phyloP scores from a whole-genome alignment of 192 early-diverging fungal genomes.

The Coemansia sp. region DNA sequence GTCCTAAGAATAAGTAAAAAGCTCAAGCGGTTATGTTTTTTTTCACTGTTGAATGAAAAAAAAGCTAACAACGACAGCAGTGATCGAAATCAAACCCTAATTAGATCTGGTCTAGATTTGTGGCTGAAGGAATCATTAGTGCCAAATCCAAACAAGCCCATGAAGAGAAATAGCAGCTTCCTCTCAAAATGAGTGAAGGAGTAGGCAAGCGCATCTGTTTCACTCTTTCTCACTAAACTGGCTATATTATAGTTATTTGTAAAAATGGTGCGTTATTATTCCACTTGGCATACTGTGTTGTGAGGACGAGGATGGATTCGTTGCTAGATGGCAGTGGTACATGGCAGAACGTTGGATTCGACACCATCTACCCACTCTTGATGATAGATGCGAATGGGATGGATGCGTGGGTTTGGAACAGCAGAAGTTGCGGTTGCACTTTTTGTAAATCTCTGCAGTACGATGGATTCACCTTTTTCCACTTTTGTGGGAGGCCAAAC shows the following conservation, averaged over 20 bases:
- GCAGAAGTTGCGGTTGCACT: not conserved
- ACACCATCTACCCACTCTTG: not conserved
- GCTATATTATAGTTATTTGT: constrained; percentile 20
- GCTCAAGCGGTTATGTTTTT: not conserved
- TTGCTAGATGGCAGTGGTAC: not conserved
- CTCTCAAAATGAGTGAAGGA: not conserved
- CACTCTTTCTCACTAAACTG: constrained; percentile 6
- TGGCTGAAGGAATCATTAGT: too few species aligned
- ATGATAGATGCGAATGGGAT: constrained; percentile 18
- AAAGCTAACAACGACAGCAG: not conserved
- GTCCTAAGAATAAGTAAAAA: not conserved
- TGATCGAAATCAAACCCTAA: not conserved
- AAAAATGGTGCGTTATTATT: constrained; percentile 46
- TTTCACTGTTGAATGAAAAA: not conserved
- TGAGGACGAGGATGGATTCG: constrained; percentile 9
- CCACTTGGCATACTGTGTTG: not conserved
- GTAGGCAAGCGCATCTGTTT: constrained; percentile 1
- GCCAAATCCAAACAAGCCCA: not conserved
- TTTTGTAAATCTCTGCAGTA: not conserved
- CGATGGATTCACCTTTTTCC: not conserved
- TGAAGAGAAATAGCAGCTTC: constrained; percentile 6
- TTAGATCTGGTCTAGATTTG: too few species aligned
- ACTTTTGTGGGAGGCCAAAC: too few species aligned
- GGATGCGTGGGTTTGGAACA: not conserved
- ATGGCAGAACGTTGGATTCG: not conserved